Evolutionary conservation across 2,329 filamentous ascomycete species (phyloP), one percentile per base, ranked within the genome.

Genomic region (Paecilomyces sp.): DNA sequence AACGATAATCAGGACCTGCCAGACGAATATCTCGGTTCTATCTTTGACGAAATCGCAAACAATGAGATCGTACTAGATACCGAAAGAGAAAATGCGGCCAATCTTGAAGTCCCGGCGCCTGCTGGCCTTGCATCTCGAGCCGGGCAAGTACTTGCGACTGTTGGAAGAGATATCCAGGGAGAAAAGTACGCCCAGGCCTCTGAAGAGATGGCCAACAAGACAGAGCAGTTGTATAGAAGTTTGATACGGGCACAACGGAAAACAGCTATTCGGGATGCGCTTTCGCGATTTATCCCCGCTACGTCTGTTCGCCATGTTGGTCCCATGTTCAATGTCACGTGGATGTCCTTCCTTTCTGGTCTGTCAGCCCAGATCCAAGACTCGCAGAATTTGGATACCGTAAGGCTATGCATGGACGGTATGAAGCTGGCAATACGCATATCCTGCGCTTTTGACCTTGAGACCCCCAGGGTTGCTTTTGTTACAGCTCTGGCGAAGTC

Each of bases 281-380:
- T 74, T 68, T 88, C 81, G 76, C 87, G 80, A 60, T 99, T 94
- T 74, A 95, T 99, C 58, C 90, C 91, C 1, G 94, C 94, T 3
- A 94, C 91, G 1, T 97, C 92, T 0, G 92, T 91, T 72, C 93
- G 91, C 67, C 94, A 99, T 73, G 90, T 97, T 56, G 94, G 94
- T 0, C 92, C 94, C 0, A 99, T 99, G 94, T 97, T 99, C 70
- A 92, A 96, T 68, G 92, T 96, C 25, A 95, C 92, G 0, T 99
- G 94, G 94, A 99, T 97, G 93, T 96, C 93, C 9, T 95, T 97
- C 74, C 89, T 99, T 69, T 97, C 93, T 4, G 92, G 92, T 0
- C 83, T 99, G 28, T 97, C 93, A 1, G 92, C 90, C 56, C 90
- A 95, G 66, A 92, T 94, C 72, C 94, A 97, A 67, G 92, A 96